A percentile compares a stretch with the other conserved stretches of the same genome.
Evolutionary conservation across 2,329 filamentous ascomycete genomes (phyloP).

Genomic region (Clonostachys rosea): DNA sequence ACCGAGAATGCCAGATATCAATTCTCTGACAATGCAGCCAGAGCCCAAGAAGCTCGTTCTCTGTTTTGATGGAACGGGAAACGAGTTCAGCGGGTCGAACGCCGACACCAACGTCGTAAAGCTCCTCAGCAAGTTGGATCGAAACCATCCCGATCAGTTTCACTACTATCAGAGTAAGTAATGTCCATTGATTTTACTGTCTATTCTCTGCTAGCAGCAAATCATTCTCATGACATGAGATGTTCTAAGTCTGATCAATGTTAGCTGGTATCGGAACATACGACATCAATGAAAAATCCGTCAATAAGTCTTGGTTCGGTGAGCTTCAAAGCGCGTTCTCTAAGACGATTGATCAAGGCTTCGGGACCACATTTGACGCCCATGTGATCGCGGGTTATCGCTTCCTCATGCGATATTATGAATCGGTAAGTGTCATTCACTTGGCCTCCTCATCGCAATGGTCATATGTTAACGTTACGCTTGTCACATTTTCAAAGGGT

Average conservation of each 20-base stretch:
- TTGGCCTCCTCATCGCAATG: no score
- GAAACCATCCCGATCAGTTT: constrained; percentile 33
- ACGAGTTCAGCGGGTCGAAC: constrained; percentile 37
- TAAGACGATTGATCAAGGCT: constrained; percentile 33
- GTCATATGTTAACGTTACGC: accelerated
- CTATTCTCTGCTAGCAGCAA: background rate
- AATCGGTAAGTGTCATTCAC: constrained; percentile 18
- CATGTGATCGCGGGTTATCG: constrained; percentile 48
- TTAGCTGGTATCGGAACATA: constrained; percentile 46
- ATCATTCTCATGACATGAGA: background rate
- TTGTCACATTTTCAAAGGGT: constrained; percentile 16
- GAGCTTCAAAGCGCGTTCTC: constrained; percentile 26
- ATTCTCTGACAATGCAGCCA: background rate
- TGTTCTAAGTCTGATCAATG: background rate
- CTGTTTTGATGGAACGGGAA: constrained; percentile 45
- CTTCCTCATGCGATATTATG: constrained; percentile 50
- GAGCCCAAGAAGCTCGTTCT: constrained; percentile 35
- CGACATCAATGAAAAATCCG: constrained; percentile 32
- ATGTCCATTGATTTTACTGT: background rate
- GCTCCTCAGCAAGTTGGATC: constrained; percentile 38
- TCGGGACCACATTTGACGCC: constrained; percentile 41
- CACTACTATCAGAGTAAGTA: constrained; percentile 44
- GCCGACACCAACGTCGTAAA: constrained; percentile 51
- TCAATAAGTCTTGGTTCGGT: constrained; percentile 28
- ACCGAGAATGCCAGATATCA: no score